Evolutionary conservation across 352 stramenopile genomes (phyloP).

Genomic region (Phytophthora cactorum): DNA sequence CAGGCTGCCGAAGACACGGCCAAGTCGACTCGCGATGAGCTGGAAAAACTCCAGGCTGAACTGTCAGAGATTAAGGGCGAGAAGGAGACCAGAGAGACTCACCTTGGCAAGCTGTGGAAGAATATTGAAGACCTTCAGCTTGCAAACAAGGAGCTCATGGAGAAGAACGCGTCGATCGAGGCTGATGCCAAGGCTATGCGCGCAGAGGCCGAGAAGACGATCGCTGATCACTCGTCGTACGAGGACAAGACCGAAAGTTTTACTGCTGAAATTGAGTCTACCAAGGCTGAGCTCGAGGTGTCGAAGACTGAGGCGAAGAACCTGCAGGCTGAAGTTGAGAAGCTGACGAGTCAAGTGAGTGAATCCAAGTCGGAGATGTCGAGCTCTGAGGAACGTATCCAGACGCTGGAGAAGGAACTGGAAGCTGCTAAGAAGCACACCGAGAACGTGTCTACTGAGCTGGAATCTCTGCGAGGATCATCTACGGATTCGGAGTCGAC

Average conservation of each 20-base stretch:
- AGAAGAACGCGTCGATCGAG: conserved; percentile 54
- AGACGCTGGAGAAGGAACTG: conserved; percentile 30
- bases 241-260: conserved; percentile 40
- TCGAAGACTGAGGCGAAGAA: conserved; percentile 26
- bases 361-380: conserved; percentile 19
- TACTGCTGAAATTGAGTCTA: conserved; percentile 34
- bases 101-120: conserved; percentile 61
- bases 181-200: conserved; percentile 49
- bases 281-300: conserved; percentile 30
- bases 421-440: conserved; percentile 9
- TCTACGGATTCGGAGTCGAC: conserved; percentile 21
- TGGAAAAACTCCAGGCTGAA: conserved; percentile 37
- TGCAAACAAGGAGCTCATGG: conserved; percentile 48
- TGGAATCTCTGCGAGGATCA: conserved; percentile 14
- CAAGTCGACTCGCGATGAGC: conserved; percentile 21
- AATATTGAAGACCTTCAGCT: conserved; percentile 59
- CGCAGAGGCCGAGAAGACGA: conserved; percentile 46
- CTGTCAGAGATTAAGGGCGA: conserved; percentile 43
- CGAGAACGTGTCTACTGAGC: conserved; percentile 9
- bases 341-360: conserved; percentile 30
- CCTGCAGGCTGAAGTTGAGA: conserved; percentile 37
- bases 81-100: conserved; percentile 51
- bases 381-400: conserved; percentile 21
- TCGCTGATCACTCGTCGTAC: conserved; percentile 38
- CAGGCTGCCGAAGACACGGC: conserved; percentile 24